phyloP scores from a whole-genome alignment of 306 rosid species.

The Cajanus cajan region DNA sequence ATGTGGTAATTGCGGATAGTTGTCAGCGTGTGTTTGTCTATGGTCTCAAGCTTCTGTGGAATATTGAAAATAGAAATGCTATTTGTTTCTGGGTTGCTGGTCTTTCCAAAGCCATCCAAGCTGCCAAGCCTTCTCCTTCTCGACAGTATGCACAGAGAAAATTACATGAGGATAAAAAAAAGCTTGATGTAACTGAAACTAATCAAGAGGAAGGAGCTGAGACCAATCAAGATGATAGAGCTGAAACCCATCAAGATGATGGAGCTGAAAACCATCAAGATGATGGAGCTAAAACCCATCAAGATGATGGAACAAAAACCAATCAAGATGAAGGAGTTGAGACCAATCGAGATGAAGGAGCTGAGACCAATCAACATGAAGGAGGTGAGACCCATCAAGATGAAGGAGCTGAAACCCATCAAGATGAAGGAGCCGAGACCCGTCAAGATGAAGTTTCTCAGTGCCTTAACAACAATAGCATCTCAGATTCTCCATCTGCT shows the following conservation, averaged over 20 bases:
- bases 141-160: constrained; percentile 76
- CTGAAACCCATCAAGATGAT: constrained; percentile 48
- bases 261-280: constrained; percentile 36
- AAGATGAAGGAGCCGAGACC: no score
- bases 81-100: constrained; percentile 71
- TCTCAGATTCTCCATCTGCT: no score
- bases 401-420: no score
- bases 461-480: no score
- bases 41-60: constrained; percentile 96
- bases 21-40: constrained; percentile 87
- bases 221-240: constrained; percentile 48
- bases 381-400: constrained; percentile 3
- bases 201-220: constrained; percentile 42
- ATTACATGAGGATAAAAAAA: constrained; percentile 57
- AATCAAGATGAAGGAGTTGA: constrained; percentile 36
- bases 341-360: constrained; percentile 45
- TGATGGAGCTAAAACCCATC: constrained; percentile 47
- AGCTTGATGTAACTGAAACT: constrained; percentile 43
- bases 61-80: constrained; percentile 88
- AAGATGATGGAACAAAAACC: constrained; percentile 46
- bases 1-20: constrained; percentile 91
- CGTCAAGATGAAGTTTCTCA: no score
- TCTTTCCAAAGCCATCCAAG: constrained; percentile 63
- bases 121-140: constrained; percentile 93
- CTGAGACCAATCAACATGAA: no score